Percentiles rank a stretch among this genome's conserved stretches.
phyloP scores from a whole-genome alignment of 2,329 filamentous ascomycete genomes.

The Fusarium newnesense region DNA sequence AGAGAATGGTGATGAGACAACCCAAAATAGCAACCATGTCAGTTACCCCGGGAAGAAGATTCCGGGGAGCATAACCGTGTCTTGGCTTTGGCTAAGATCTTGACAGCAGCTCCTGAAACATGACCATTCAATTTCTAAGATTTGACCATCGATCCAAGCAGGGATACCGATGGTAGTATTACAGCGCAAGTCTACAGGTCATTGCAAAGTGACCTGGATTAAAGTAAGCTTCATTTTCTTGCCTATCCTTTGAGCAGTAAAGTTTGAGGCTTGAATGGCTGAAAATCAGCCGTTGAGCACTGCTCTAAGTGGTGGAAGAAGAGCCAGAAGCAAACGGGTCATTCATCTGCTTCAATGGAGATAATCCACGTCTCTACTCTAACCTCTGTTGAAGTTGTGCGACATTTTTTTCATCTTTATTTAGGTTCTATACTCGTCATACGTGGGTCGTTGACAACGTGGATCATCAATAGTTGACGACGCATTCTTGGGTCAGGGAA shows the following conservation, averaged over 20 bases:
- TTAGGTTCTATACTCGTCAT: slow-evolving; percentile 21
- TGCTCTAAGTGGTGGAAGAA: neutral
- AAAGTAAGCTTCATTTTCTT: neutral
- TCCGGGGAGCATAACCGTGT: slow-evolving; percentile 2
- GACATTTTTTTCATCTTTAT: slow-evolving; percentile 12
- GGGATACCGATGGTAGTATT: neutral
- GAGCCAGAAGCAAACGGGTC: neutral
- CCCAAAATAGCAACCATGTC: slow-evolving; percentile 31
- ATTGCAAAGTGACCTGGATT: neutral
- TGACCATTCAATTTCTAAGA: neutral
- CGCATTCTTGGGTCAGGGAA: neutral
- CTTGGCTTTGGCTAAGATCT: slow-evolving; percentile 15
- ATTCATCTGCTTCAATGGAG: neutral
- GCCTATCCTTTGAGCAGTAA: neutral
- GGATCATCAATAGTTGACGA: slow-evolving; percentile 15
- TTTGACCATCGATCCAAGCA: neutral
- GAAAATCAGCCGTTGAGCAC: neutral
- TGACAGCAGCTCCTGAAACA: neutral
- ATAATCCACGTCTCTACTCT: neutral
- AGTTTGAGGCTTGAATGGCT: neutral
- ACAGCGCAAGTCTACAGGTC: neutral
- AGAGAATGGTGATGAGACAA: slow-evolving; percentile 4
- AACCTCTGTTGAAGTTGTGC: neutral
- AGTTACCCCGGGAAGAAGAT: slow-evolving; percentile 9
- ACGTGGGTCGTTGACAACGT: slow-evolving; percentile 31